phyloP scores from a whole-genome alignment of 345 rosid genomes.

The Hibiscus mutabilis region DNA sequence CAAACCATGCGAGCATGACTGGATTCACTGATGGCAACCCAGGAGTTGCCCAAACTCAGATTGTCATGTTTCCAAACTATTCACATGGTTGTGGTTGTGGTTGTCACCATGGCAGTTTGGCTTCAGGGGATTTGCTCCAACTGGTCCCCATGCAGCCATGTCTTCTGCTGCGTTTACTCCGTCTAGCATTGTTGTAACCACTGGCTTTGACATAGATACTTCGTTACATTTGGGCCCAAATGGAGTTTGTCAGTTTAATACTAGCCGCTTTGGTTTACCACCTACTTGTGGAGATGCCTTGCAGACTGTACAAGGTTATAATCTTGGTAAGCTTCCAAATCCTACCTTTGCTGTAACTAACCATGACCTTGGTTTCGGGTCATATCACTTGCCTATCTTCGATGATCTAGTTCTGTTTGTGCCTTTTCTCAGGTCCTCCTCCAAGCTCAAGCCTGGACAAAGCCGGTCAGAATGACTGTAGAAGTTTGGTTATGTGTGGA shows the following conservation, averaged over 20 bases:
- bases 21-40: conserved; percentile 1
- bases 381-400: conserved; percentile 8
- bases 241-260: conserved; percentile 8
- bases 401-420: conserved; percentile 12
- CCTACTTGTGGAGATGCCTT: conserved; percentile 6
- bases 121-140: conserved; percentile 6
- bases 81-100: background rate
- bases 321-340: conserved; percentile 14
- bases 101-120: background rate
- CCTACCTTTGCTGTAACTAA: background rate
- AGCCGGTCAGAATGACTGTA: conserved; percentile 7
- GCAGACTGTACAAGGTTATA: conserved; percentile 4
- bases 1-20: background rate
- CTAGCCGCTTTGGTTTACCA: conserved; percentile 2
- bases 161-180: conserved; percentile 4
- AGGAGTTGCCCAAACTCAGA: conserved; percentile 10
- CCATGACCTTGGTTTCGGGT: conserved; percentile 10
- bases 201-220: conserved; percentile 6
- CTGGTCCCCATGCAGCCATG: background rate
- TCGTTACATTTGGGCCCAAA: conserved; percentile 14
- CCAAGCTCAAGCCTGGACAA: background rate
- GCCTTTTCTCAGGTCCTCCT: conserved; percentile 8
- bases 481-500: background rate
- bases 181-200: background rate
- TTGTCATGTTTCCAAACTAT: conserved; percentile 6